Base-by-base conservation (phyloP, 2,329 filamentous ascomycete species). In the Talaromyces rugulosus region DNA sequence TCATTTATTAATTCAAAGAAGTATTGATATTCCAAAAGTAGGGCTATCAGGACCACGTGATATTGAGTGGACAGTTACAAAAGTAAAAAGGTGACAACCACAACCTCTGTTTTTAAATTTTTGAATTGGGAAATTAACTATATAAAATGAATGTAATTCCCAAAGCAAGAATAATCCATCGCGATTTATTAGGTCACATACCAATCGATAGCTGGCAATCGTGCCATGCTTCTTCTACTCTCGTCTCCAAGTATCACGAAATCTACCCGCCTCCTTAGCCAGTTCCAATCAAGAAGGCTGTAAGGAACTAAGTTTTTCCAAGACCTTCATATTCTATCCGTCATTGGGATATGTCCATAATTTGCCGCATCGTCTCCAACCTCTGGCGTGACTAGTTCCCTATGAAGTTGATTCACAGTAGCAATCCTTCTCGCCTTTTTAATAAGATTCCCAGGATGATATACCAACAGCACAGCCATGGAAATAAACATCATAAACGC, bases 401-500 rank as follows among this genome's bases (percentile, higher is more conserved):
- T 16, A 40, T 40, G 36, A 40, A 40, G 36, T 40, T 40, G 36
- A n/a, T 40, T 40, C 14, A 40, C 36, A 6, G 16, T 7, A 40
- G 36, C 14, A 40, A n/a, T 14, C 18, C 18, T 23, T 51, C 44
- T 51, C 44, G 18, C 9, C 4, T 51, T 51, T 28, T 27, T 51
- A 9, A 58, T 51, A 14, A 61, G 33, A 8, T 27, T 54, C 14
- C 16, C 60, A 18, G 60, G 60, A 44, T 61, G 54, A n/a, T 33
- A 52, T 14, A 71, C 53, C 14, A 66, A 28, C 50, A 72, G 63
- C 4, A 69, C 56, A 6, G 65, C 42, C 62, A 71, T 65, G 0
- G 65, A 50, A n/a, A 68, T 9, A 3, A 64, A 64, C 70, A 74
- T 72, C 40, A 72, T 56, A 31, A 64, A 65, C 8, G 67, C 71